Base-by-base conservation (phyloP, 306 rosid species). In the Chamaecrista fasciculata region DNA sequence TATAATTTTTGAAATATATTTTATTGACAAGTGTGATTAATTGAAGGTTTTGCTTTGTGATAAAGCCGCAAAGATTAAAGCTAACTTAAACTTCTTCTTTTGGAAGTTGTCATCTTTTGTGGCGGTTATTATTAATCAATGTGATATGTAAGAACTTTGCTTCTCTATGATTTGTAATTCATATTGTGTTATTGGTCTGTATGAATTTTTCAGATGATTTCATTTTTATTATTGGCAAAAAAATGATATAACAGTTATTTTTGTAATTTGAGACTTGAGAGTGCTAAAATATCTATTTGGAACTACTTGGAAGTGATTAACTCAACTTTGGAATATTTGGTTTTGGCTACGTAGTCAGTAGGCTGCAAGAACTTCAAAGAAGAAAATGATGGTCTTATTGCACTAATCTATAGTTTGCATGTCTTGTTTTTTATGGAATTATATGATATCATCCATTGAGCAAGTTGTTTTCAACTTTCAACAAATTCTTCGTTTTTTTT, bases 1-100 rank as follows among this genome's bases (percentile, higher is more conserved):
- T 66, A 64, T 44, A 62, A 47, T 60, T n/a, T 76, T 68, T 59
- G 1, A 40, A 47, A 21, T 58, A 31, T 20, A 55, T 52, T 33
- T 53, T 47, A n/a, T 28, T 60, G 34, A 36, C 67, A 59, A 15
- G 39, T 29, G 18, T 43, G 21, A 68, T 34, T 48, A n/a, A 67
- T 26, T 28, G 25, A 42, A 50, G 55, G 56, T 29, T 57, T 40
- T 18, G 36, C 23, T 46, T 71, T 47, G 33, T 64, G 66, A 40
- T 64, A 53, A 42, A 42, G 33, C 65, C 40, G 46, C 40, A 42
- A 51, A 26, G 76, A 49, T 34, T 46, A 36, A 11, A 14, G 57
- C 47, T 14, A 28, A 47, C 18, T 4, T 40, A 48, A 42, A 55
- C 28, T 5, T 42, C 10, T 21, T n/a, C n/a, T n/a, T n/a, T n/a